phyloP scores from a whole-genome alignment of 352 stramenopile species.

The Pythium insidiosum region DNA sequence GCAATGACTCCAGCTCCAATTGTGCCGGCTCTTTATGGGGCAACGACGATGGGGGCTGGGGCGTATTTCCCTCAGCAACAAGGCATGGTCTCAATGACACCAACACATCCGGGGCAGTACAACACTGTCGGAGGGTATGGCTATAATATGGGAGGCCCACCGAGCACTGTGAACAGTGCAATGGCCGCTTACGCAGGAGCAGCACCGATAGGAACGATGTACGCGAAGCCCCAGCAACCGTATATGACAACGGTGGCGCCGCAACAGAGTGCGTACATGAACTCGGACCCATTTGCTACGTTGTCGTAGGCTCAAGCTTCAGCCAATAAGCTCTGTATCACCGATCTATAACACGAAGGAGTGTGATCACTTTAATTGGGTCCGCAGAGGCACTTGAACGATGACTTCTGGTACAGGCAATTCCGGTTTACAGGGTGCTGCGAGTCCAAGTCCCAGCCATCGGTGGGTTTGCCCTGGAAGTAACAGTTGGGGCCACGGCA shows the following conservation, averaged over 20 bases:
- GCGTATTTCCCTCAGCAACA: constrained; percentile 11
- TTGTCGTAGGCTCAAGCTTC: too few species aligned
- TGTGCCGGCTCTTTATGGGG: not conserved
- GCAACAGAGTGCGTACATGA: not conserved
- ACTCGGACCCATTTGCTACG: constrained; percentile 17
- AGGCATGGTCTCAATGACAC: too few species aligned
- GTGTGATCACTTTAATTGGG: constrained; percentile 35
- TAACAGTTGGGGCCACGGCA: constrained; percentile 61
- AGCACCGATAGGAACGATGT: too few species aligned
- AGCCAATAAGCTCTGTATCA: too few species aligned
- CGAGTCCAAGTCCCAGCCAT: constrained; percentile 43
- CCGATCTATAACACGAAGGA: too few species aligned
- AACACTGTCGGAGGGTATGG: too few species aligned
- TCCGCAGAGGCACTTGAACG: constrained; percentile 52
- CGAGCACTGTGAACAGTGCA: too few species aligned
- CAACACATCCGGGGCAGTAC: too few species aligned
- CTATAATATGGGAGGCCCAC: too few species aligned
- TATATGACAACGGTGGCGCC: constrained; percentile 15
- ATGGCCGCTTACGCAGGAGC: too few species aligned
- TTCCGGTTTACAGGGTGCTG: constrained; percentile 66
- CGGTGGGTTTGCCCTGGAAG: constrained; percentile 42
- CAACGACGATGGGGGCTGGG: too few species aligned
- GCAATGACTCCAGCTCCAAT: constrained; percentile 5
- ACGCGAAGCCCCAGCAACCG: constrained; percentile 13
- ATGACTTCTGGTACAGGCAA: constrained; percentile 64